phyloP scores from a whole-genome alignment of 441 rosid species.

The Adansonia rubrostipa region DNA sequence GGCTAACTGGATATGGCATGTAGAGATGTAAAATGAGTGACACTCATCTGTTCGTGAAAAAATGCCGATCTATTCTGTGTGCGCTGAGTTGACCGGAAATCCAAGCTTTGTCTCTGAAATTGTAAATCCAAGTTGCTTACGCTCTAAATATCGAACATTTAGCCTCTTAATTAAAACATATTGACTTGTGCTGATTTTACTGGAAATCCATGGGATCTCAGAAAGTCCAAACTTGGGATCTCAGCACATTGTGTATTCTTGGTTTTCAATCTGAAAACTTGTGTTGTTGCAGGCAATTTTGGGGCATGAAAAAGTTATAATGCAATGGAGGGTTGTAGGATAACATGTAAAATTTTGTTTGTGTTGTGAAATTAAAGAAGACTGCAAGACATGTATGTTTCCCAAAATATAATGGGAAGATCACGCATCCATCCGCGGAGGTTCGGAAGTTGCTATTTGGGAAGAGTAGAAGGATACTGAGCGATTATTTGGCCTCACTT shows the following conservation, averaged over 20 bases:
- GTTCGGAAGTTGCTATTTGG: neutral
- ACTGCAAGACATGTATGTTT: neutral
- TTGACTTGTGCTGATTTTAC: neutral
- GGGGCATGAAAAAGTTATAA: neutral
- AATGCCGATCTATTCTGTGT: conserved; percentile 24
- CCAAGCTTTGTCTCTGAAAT: conserved; percentile 9
- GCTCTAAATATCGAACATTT: conserved; percentile 13
- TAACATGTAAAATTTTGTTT: neutral
- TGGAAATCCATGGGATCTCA: neutral
- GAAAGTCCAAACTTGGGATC: neutral
- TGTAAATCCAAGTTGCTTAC: conserved; percentile 29
- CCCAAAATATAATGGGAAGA: neutral
- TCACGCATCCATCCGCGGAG: neutral
- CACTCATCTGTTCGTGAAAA: conserved; percentile 29
- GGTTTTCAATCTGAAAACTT: neutral
- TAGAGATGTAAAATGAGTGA: conserved; percentile 29
- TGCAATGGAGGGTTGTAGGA: neutral
- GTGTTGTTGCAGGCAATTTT: neutral
- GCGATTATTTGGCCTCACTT: too few relatives aligned
- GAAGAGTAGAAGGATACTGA: neutral
- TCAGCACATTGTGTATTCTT: neutral
- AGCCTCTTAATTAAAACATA: neutral
- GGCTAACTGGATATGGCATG: conserved; percentile 47
- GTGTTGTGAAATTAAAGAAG: neutral
- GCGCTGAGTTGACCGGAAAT: conserved; percentile 13